These are phyloP conservation scores for Bromus sterilis DNA, from an alignment of 176 grass and related monocot genomes.

Conservation along the genomic window DNA sequence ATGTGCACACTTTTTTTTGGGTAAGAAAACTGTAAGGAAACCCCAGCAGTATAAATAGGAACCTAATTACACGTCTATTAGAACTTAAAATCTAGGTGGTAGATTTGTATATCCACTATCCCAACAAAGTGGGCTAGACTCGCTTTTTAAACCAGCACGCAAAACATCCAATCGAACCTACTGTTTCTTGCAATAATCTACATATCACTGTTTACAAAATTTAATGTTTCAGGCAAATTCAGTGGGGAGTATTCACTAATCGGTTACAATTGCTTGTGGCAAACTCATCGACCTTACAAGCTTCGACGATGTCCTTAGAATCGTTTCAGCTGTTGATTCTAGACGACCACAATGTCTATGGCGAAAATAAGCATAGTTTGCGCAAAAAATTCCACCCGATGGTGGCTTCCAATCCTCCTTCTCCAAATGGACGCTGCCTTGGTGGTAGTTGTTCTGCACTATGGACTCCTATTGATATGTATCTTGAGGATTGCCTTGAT, in stretches of 20 bases:
- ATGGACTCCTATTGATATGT: constrained; percentile 93
- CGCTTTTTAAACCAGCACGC: not conserved
- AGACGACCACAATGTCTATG: constrained; percentile 29
- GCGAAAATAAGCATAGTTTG: constrained; percentile 40
- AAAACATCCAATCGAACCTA: not conserved
- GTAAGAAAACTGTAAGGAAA: not conserved
- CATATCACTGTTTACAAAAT: constrained; percentile 4
- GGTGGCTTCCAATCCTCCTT: constrained; percentile 40
- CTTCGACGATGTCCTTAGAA: constrained; percentile 48
- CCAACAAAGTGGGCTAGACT: not conserved
- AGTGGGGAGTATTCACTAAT: constrained; percentile 56
- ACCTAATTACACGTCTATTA: not conserved
- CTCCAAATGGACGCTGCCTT: constrained; percentile 45
- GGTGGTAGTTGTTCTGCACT: constrained; percentile 57
- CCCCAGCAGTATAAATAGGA: not conserved
- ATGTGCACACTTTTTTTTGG: not conserved
- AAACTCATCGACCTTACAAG: constrained; percentile 63
- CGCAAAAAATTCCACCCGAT: constrained; percentile 31
- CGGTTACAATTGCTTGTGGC: constrained; percentile 54
- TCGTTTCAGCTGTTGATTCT: constrained; percentile 51
- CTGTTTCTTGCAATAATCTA: not conserved
- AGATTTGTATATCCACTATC: not conserved
- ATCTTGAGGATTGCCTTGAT: constrained; percentile 96
- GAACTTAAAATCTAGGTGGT: not conserved
- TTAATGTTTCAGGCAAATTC: constrained; percentile 58